These are phyloP conservation scores for Prunus fruticosa DNA, from an alignment of 306 rosid species.

Conservation along the genomic window DNA sequence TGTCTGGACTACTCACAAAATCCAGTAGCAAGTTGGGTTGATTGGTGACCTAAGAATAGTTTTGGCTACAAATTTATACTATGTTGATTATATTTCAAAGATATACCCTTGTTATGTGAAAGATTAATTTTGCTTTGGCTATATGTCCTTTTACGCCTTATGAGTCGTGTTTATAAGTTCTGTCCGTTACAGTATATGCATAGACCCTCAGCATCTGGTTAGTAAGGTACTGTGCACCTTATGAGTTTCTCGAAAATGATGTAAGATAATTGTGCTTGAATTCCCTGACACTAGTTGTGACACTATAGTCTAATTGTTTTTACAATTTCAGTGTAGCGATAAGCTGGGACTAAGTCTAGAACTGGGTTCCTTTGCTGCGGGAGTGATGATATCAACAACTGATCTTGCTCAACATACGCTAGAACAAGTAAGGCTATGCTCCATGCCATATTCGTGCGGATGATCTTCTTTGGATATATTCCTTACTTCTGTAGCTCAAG, in stretches of 20 bases:
- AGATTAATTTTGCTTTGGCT: too few species aligned
- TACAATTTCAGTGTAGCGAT: constrained; percentile 93
- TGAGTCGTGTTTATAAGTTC: not conserved
- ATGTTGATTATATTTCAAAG: not conserved
- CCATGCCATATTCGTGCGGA: not conserved
- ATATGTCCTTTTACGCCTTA: not conserved
- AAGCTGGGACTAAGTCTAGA: constrained; percentile 98
- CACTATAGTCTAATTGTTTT: constrained; percentile 25
- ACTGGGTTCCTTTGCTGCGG: constrained; percentile 97
- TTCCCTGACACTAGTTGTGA: constrained; percentile 5
- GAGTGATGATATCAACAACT: constrained; percentile 98
- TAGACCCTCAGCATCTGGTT: not conserved
- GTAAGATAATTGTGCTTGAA: constrained; percentile 5
- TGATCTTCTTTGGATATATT: not conserved
- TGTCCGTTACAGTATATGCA: not conserved
- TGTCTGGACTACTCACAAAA: not conserved
- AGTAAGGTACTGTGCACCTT: not conserved
- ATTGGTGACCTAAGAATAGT: not conserved
- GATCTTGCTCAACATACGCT: constrained; percentile 99
- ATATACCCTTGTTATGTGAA: too few species aligned
- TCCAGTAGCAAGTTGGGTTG: not conserved
- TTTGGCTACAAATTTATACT: not conserved
- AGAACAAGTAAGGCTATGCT: constrained; percentile 72
- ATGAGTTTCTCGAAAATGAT: not conserved
- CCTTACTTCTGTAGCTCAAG: not conserved